Conservation (phyloP, 176 grass and related monocot species). For the Paspalum notatum region DNA sequence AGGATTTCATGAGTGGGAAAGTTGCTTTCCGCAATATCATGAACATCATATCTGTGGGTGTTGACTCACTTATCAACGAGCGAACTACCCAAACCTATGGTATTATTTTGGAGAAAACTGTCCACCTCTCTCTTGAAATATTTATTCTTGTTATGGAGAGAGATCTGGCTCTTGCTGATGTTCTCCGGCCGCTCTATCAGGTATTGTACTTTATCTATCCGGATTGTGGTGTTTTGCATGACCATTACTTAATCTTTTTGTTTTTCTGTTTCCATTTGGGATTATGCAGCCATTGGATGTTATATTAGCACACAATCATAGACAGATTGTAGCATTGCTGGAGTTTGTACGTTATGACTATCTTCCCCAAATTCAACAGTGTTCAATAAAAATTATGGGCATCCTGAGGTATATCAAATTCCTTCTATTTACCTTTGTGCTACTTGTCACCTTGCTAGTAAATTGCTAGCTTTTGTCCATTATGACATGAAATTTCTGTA, state of each 20-base stretch:
- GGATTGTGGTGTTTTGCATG: constrained; percentile 14
- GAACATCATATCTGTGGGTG: constrained; percentile 81
- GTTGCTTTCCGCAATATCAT: constrained; percentile 88
- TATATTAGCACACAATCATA: constrained; percentile 80
- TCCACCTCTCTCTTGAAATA: constrained; percentile 90
- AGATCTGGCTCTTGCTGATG: constrained; percentile 86
- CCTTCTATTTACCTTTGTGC: neutral
- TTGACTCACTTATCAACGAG: constrained; percentile 75
- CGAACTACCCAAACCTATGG: constrained; percentile 81
- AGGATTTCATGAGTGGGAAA: constrained; percentile 98
- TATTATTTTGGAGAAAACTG: constrained; percentile 75
- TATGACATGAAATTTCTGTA: constrained; percentile 16
- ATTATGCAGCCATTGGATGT: constrained; percentile 81
- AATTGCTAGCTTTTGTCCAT: neutral
- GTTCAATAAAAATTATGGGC: constrained; percentile 91
- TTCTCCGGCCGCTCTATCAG: constrained; percentile 90
- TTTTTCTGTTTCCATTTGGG: neutral
- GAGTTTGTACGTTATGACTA: constrained; percentile 98
- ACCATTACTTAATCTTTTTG: constrained; percentile 23
- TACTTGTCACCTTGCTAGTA: constrained; percentile 1
- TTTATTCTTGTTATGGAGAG: constrained; percentile 88
- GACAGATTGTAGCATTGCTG: constrained; percentile 74
- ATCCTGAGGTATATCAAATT: constrained; percentile 71
- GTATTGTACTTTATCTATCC: constrained; percentile 49
- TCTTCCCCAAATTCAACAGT: constrained; percentile 84